Conservation (phyloP, 225 moss, liverwort and hornwort species). For the Straminergon stramineum region DNA sequence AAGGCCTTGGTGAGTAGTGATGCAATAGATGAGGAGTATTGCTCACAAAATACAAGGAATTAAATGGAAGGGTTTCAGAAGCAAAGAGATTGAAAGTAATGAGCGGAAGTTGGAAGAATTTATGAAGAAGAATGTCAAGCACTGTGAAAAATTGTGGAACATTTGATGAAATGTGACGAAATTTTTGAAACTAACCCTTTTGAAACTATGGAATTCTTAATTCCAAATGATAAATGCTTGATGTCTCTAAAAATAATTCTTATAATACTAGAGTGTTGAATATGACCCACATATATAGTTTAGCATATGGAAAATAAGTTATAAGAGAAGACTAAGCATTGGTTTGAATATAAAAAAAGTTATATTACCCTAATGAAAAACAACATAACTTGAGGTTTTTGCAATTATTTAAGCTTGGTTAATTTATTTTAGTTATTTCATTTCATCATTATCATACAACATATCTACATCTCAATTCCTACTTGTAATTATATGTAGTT, state of each 20-base stretch:
- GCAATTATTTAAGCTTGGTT: background rate
- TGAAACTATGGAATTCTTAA: background rate
- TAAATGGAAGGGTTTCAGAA: background rate
- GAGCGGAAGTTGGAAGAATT: background rate
- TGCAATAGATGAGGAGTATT: background rate
- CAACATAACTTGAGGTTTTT: background rate
- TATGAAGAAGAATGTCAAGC: background rate
- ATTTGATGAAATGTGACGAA: rapidly evolving
- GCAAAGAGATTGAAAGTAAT: background rate
- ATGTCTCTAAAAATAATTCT: background rate
- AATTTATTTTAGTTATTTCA: background rate
- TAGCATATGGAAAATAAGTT: background rate
- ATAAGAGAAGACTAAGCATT: background rate
- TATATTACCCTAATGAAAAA: background rate
- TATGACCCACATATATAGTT: rapidly evolving
- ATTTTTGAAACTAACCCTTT: background rate
- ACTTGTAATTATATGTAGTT: background rate
- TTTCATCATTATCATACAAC: background rate
- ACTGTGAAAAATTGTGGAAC: rapidly evolving
- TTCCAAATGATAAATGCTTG: background rate
- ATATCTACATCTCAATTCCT: background rate
- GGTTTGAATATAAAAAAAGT: too few species aligned
- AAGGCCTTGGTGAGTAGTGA: background rate
- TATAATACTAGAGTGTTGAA: background rate
- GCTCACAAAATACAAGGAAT: background rate